Evolutionary conservation across 805 yeast genomes (phyloP).

Genomic region (Jamesozyma lodderae): DNA sequence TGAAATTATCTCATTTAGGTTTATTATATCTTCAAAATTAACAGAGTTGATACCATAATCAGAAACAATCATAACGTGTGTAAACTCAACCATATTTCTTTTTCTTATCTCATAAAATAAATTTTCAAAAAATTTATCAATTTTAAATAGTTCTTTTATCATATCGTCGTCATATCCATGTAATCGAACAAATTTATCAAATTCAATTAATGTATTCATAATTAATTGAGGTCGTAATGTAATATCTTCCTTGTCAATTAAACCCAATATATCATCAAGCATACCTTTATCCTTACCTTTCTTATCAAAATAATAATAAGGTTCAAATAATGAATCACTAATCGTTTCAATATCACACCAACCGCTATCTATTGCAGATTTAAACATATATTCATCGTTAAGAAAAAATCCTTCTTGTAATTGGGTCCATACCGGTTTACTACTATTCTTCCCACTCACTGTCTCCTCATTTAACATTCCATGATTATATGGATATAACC

Average conservation of each 20-base stretch:
- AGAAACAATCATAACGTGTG: slow-evolving; percentile 69
- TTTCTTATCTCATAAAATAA: slow-evolving; percentile 39
- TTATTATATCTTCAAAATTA: background rate
- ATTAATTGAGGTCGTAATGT: slow-evolving; percentile 63
- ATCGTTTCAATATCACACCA: background rate
- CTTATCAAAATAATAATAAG: background rate
- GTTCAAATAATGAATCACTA: background rate
- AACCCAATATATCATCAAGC: slow-evolving; percentile 37
- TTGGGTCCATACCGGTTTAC: slow-evolving; percentile 3
- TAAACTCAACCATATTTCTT: slow-evolving; percentile 54
- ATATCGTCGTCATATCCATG: slow-evolving; percentile 46
- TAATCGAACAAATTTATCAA: slow-evolving; percentile 71
- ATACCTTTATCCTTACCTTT: background rate
- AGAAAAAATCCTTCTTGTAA: background rate
- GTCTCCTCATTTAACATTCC: slow-evolving; percentile 41
- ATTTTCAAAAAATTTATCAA: slow-evolving; percentile 54
- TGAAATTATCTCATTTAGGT: background rate
- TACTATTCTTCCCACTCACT: background rate
- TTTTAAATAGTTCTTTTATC: slow-evolving; percentile 34
- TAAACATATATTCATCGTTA: background rate
- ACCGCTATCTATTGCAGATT: background rate
- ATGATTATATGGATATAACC: slow-evolving; percentile 71
- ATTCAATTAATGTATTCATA: slow-evolving; percentile 68
- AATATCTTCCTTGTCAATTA: slow-evolving; percentile 52
- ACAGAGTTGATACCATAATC: slow-evolving; percentile 73